These are phyloP conservation scores for Penicillium sp. DNA, from an alignment of 2,329 filamentous ascomycete genomes.

Conservation along the genomic window DNA sequence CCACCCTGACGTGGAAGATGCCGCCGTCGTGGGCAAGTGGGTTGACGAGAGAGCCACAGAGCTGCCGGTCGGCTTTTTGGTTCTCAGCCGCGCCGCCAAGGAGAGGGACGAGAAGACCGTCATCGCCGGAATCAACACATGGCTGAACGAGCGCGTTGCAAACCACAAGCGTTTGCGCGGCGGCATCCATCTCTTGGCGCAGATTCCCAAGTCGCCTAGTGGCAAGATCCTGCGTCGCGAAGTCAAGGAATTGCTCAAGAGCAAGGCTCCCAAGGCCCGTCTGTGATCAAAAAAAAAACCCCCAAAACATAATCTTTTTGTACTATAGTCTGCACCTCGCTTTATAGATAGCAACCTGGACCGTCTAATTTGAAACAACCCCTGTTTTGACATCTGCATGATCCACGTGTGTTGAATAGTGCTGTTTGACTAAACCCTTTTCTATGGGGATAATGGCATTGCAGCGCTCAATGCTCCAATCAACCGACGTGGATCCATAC, in stretches of 20 bases:
- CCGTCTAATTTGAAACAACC: neutral
- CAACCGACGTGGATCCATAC: neutral
- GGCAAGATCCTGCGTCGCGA: constrained; percentile 35
- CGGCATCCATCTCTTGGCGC: constrained; percentile 33
- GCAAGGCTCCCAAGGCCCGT: constrained; percentile 18
- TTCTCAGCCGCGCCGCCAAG: constrained; percentile 13
- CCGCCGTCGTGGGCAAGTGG: constrained; percentile 22
- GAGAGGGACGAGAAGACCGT: constrained; percentile 8
- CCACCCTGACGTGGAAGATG: constrained; percentile 23
- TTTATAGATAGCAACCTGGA: constrained; percentile 1
- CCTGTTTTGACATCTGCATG: neutral
- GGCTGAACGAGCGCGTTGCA: constrained; percentile 29
- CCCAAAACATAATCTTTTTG: neutral
- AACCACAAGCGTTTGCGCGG: constrained; percentile 36
- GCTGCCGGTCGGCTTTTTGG: constrained; percentile 23
- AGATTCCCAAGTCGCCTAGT: constrained; percentile 35
- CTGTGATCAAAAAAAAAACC: constrained; percentile 5
- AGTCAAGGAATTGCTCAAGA: constrained; percentile 24
- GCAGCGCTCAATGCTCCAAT: neutral
- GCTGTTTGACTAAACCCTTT: neutral
- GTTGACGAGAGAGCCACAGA: constrained; percentile 23
- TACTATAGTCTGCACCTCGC: neutral
- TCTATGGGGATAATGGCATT: neutral
- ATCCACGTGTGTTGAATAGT: neutral
- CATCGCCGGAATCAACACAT: constrained; percentile 14